These are phyloP conservation scores for Ceratobasidium sp. DNA, from an alignment of 1,284 basidiomycete genomes.

Conservation along the genomic window DNA sequence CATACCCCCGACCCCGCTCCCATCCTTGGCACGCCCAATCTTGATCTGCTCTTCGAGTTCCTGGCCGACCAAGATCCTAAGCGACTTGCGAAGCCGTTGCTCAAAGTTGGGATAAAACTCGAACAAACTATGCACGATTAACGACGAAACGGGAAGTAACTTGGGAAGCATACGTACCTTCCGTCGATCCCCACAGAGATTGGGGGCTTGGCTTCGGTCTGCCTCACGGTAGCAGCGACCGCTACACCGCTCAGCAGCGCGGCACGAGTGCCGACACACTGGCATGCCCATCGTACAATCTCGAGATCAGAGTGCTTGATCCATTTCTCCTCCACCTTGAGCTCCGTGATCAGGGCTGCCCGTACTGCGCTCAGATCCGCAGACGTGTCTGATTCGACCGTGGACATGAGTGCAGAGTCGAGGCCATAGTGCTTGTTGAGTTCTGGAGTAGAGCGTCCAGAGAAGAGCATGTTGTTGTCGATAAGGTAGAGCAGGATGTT, in stretches of 20 bases:
- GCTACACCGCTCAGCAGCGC: constrained; percentile 88
- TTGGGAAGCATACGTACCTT: constrained; percentile 64
- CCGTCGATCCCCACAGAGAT: constrained; percentile 91
- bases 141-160: constrained; percentile 41
- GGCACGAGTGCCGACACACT: constrained; percentile 84
- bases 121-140: constrained; percentile 71
- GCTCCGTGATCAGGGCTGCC: constrained; percentile 29
- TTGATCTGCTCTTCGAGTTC: constrained; percentile 82
- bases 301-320: constrained; percentile 71
- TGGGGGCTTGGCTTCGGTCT: constrained; percentile 72
- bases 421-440: constrained; percentile 94
- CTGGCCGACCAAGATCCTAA: constrained; percentile 81
- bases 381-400: constrained; percentile 67
- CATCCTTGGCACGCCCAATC: constrained; percentile 96
- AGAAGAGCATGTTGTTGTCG: constrained; percentile 80
- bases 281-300: constrained; percentile 84
- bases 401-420: constrained; percentile 93
- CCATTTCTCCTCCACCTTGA: constrained; percentile 44
- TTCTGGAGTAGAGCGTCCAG: constrained; percentile 75
- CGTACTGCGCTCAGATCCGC: constrained; percentile 54
- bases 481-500: constrained; percentile 88
- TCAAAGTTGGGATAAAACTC: constrained; percentile 93
- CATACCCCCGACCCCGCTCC: constrained; percentile 95
- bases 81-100: constrained; percentile 75
- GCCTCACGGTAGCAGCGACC: constrained; percentile 85